Percentiles rank a stretch among this genome's conserved stretches.
These are phyloP conservation scores for Anisogramma anomala DNA, from an alignment of 2,329 filamentous ascomycete genomes.

Conservation along the genomic window DNA sequence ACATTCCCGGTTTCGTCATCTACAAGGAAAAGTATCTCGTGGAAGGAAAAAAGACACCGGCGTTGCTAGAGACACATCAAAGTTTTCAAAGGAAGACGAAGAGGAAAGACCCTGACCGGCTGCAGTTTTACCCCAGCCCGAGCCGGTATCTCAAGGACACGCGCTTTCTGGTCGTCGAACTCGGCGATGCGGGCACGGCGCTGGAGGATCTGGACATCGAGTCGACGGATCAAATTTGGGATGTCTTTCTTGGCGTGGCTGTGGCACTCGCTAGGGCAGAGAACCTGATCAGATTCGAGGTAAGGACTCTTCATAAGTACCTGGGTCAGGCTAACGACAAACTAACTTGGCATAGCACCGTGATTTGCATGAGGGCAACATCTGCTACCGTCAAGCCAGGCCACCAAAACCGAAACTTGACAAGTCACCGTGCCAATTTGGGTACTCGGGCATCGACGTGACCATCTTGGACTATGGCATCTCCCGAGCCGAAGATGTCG, in stretches of 20 bases:
- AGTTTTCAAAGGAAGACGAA: slow-evolving; percentile 42
- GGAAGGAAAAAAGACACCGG: slow-evolving; percentile 40
- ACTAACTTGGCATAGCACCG: slow-evolving; percentile 36
- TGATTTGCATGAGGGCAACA: slow-evolving; percentile 54
- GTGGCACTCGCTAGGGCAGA: slow-evolving; percentile 51
- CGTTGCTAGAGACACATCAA: slow-evolving; percentile 49
- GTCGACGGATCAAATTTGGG: slow-evolving; percentile 45
- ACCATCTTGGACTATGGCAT: slow-evolving; percentile 56
- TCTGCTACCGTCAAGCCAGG: slow-evolving; percentile 41
- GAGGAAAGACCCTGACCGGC: slow-evolving; percentile 41
- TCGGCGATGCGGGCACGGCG: slow-evolving; percentile 50
- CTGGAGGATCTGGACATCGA: slow-evolving; percentile 46
- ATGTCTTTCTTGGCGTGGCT: slow-evolving; percentile 49
- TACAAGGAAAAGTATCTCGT: slow-evolving; percentile 55
- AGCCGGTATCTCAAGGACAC: slow-evolving; percentile 47
- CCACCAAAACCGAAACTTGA: slow-evolving; percentile 21
- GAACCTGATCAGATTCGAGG: slow-evolving; percentile 47
- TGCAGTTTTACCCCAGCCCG: slow-evolving; percentile 52
- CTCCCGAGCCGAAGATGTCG: slow-evolving; percentile 42
- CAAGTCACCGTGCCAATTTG: slow-evolving; percentile 32
- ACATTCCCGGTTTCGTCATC: slow-evolving; percentile 52
- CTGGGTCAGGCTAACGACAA: neutral
- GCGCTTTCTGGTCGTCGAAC: slow-evolving; percentile 48
- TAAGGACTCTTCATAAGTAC: slow-evolving; percentile 20
- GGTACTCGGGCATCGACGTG: slow-evolving; percentile 49